Percentiles rank a stretch among this genome's conserved stretches.
Conservation (phyloP, 805 yeast genomes). For the Suhomyces sp. region DNA sequence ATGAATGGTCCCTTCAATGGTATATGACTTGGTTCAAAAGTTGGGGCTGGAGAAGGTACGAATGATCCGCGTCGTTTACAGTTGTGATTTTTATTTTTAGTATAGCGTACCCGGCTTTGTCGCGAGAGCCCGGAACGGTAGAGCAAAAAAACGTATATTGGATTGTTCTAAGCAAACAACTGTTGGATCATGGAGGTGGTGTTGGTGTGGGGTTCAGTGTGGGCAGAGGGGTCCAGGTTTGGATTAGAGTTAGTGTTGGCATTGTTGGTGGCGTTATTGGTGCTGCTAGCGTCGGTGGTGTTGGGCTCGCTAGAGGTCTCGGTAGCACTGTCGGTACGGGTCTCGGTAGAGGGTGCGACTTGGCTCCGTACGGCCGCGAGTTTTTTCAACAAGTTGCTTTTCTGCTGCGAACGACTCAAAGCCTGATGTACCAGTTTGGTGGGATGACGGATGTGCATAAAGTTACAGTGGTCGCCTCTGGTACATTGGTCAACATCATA, state of each 20-base stretch:
- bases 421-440: constrained; percentile 38
- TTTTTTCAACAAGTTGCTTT: constrained; percentile 19
- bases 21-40: not conserved
- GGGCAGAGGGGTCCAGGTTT: not conserved
- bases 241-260: not conserved
- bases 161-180: constrained; percentile 13
- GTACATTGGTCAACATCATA: constrained; percentile 62
- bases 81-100: constrained; percentile 1
- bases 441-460: constrained; percentile 73
- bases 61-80: not conserved
- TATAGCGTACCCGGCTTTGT: constrained; percentile 2
- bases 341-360: not conserved
- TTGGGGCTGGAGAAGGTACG: not conserved
- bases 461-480: constrained; percentile 84
- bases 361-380: constrained; percentile 1
- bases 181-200: constrained; percentile 17
- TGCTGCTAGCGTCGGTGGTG: not conserved
- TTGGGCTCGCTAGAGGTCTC: constrained; percentile 6
- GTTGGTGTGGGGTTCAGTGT: not conserved
- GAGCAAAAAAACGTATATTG: not conserved
- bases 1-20: not conserved
- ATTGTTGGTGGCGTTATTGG: not conserved
- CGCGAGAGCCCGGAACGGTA: not conserved
- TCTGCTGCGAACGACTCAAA: constrained; percentile 40
- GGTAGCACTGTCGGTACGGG: not conserved